Conservation (phyloP, 2,329 filamentous ascomycete genomes). For the Sporothrix euskadiensis region DNA sequence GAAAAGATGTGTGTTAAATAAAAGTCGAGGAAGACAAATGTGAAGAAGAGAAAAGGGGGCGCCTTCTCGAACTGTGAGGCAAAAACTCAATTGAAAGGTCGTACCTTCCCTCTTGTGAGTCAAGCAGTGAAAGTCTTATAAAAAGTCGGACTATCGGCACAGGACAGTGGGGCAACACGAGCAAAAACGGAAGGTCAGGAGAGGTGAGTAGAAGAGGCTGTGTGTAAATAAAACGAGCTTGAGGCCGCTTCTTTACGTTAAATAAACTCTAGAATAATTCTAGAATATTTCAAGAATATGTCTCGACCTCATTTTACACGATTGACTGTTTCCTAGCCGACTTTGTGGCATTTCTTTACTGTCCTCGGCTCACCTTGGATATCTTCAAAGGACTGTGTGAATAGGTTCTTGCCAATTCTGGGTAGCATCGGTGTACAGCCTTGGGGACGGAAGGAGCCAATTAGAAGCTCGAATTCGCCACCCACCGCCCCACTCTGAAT, state of each 20-base stretch:
- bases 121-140: not conserved
- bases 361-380: not conserved
- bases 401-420: not conserved
- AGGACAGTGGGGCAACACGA: not conserved
- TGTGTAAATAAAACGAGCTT: not conserved
- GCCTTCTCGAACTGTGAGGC: not conserved
- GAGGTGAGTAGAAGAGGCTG: not conserved
- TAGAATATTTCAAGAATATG: too few relatives aligned
- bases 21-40: not conserved
- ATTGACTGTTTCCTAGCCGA: not conserved
- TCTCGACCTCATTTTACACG: not conserved
- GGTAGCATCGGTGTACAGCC: not conserved
- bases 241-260: not conserved
- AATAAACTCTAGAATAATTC: not conserved
- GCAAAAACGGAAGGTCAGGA: not conserved
- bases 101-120: constrained; percentile 12
- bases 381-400: not conserved
- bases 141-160: not conserved
- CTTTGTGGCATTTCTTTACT: not conserved
- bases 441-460: not conserved
- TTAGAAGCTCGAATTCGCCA: not conserved
- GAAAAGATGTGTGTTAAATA: not conserved
- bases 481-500: not conserved
- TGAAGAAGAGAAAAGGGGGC: not conserved
- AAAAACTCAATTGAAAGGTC: constrained; percentile 10